Evolutionary conservation across 768 basidiomycete genomes (phyloP), one percentile per base, ranked within the genome.

Genomic region (Russula foetens): DNA sequence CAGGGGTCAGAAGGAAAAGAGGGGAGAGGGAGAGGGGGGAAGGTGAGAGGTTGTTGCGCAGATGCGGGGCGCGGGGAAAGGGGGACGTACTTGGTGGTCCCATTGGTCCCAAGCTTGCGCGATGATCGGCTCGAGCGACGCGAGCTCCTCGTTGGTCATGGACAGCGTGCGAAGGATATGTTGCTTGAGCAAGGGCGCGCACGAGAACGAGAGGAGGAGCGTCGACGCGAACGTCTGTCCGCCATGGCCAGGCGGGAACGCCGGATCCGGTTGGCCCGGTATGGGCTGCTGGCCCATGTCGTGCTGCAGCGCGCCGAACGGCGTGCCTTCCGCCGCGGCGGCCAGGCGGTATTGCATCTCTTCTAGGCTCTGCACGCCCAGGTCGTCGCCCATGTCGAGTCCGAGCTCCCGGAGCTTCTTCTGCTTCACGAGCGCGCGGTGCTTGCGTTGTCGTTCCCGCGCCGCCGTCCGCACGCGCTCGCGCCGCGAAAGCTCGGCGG

Each of bases 41-140:
- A 26, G 24, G 24, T 39, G 29, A 26, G 41, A 7, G 12, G 12
- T 29, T 1, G 38, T 12, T 14, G 19, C n/a, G n/a, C n/a, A n/a
- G n/a, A n/a, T n/a, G n/a, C n/a, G n/a, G n/a, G n/a, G 38, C 3
- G 62, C 53, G 59, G 44, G 59, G 59, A 33, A 45, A 29, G 19
- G 39, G n/a, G 35, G 29, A 70, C 81, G 58, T 68, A 90, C 89
- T 71, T 86, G 85, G 65, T 84, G 82, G 67, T 92, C 85, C 90
- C 90, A 92, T 43, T 87, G 85, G 59, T 92, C 90, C 81, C 88
- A 92, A 19, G 89, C 89, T 47, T 87, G 84, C 6, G 90, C 89
- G 48, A 92, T 85, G 66, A 90, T 76, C 28, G 88, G 86, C 68
- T 92, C 87, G 52, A 92, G 74, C 11, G 86, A 83, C 3, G 83